Evolutionary conservation across 176 grass and related monocot species (phyloP), one percentile per base, ranked within the genome.

Genomic region (Zea luxurians): DNA sequence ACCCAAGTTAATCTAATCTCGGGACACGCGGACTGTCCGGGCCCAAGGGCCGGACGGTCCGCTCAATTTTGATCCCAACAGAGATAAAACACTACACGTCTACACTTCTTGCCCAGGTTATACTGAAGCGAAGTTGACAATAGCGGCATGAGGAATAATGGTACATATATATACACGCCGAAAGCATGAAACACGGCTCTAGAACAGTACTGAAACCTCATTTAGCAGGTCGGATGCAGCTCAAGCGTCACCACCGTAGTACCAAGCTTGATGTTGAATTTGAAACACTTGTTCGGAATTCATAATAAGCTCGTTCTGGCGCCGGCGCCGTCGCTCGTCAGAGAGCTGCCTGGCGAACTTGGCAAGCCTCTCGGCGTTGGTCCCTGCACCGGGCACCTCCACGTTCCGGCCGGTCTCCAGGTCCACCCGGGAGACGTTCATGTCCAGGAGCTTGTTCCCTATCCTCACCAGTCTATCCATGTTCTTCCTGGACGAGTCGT

Each of bases 301-400:
- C 16, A 5, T 8, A n/a, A 2, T 8, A 58, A 68, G 67, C 16
- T 58, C 7, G 7, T 13, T 47, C 36, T 66, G 68, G 35, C 76
- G 76, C 15, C 69, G 50, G 11, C 61, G 48, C 7, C 67, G 71
- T 4, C 83, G 81, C 70, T 94, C 86, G 5, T 78, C 64, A 7
- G 90, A 97, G 3, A 97, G 83, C 6, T 50, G n/a, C 72, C 80
- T 77, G 0, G 93, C 83, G 11, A 93, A 89, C 27, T 15, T 86
- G 50, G 58, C 2, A 41, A 93, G 83, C 68, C 85, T 70, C 4
- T 90, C 54, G 13, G 50, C 70, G 50, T 93, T 97, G 6, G 85
- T 97, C 38, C 83, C 83, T 20, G 63, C 71, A 2, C 59, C 78
- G 2, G 82, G 54, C 37, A 87, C 68, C 46, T 62, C 64, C 80